phyloP scores from a whole-genome alignment of 2,329 filamentous ascomycete genomes.

The Exophiala lecanii-corni region DNA sequence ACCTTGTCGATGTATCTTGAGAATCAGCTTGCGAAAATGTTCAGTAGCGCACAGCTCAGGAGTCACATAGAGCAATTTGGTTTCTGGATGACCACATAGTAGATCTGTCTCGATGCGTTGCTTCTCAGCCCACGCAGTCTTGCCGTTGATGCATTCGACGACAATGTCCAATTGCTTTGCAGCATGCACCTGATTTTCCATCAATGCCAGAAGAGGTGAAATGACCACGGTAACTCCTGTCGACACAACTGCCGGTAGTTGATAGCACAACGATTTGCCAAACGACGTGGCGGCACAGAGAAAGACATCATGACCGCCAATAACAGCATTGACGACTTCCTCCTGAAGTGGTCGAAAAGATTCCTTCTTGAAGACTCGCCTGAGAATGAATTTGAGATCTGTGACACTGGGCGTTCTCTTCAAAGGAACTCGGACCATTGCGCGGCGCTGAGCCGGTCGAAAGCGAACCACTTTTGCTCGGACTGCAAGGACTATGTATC shows the following conservation, averaged over 20 bases:
- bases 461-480: too few relatives aligned
- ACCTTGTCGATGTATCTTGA: conserved; percentile 69
- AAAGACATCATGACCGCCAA: conserved; percentile 85
- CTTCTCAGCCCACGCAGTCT: conserved; percentile 62
- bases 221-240: conserved; percentile 87
- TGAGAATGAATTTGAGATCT: conserved; percentile 71
- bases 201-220: conserved; percentile 81
- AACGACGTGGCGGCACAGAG: conserved; percentile 73
- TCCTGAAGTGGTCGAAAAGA: conserved; percentile 79
- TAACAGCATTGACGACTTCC: conserved; percentile 77
- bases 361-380: conserved; percentile 67
- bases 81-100: conserved; percentile 79
- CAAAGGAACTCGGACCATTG: conserved; percentile 8
- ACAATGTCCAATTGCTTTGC: conserved; percentile 69
- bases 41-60: conserved; percentile 79
- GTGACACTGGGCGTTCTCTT: conserved; percentile 22
- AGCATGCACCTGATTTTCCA: conserved; percentile 91
- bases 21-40: conserved; percentile 69
- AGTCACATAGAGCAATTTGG: conserved; percentile 83
- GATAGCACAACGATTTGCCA: conserved; percentile 90
- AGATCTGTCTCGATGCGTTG: conserved; percentile 72
- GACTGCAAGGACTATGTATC: too few relatives aligned
- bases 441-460: too few relatives aligned
- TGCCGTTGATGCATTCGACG: conserved; percentile 83
- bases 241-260: conserved; percentile 82